Conservation (phyloP, 768 basidiomycete genomes). For the Serpula lacrymans region DNA sequence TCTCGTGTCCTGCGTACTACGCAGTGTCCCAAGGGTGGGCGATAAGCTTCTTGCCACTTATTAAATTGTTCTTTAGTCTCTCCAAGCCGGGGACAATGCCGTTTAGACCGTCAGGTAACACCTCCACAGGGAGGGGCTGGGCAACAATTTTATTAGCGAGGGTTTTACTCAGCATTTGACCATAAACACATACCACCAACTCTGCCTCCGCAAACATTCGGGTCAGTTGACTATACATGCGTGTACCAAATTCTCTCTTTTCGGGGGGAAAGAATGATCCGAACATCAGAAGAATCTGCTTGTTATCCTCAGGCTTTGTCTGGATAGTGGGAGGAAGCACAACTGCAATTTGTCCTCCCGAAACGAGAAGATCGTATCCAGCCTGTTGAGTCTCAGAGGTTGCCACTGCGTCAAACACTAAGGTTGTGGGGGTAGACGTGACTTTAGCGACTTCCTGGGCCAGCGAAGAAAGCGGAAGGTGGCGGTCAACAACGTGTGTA, state of each 20-base stretch:
- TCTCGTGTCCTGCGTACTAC: too few relatives aligned
- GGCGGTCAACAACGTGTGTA: slow-evolving; percentile 25
- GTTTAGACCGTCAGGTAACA: slow-evolving; percentile 30
- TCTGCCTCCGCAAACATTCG: slow-evolving; percentile 7
- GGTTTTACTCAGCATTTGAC: too few relatives aligned
- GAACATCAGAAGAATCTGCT: slow-evolving; percentile 5
- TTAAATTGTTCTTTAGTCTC: slow-evolving; percentile 25
- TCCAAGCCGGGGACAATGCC: slow-evolving; percentile 32
- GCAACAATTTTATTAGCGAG: too few relatives aligned
- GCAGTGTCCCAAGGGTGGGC: slow-evolving; percentile 32
- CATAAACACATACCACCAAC: slow-evolving; percentile 14
- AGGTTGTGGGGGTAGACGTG: slow-evolving; percentile 22
- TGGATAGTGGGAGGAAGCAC: slow-evolving; percentile 9
- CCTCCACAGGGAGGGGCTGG: slow-evolving; percentile 33
- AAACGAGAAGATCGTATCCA: slow-evolving; percentile 29
- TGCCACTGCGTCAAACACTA: slow-evolving; percentile 33
- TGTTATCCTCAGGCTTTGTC: slow-evolving; percentile 3
- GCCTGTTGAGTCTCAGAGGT: slow-evolving; percentile 30
- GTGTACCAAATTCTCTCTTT: background rate
- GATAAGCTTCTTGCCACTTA: slow-evolving; percentile 35
- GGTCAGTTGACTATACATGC: background rate
- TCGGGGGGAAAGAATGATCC: slow-evolving; percentile 5
- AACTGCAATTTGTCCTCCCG: slow-evolving; percentile 28
- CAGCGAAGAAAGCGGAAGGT: slow-evolving; percentile 14
- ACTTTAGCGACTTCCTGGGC: slow-evolving; percentile 28